Evolutionary conservation across 441 rosid species (phyloP).

Genomic region (Syzygium syzygioides): DNA sequence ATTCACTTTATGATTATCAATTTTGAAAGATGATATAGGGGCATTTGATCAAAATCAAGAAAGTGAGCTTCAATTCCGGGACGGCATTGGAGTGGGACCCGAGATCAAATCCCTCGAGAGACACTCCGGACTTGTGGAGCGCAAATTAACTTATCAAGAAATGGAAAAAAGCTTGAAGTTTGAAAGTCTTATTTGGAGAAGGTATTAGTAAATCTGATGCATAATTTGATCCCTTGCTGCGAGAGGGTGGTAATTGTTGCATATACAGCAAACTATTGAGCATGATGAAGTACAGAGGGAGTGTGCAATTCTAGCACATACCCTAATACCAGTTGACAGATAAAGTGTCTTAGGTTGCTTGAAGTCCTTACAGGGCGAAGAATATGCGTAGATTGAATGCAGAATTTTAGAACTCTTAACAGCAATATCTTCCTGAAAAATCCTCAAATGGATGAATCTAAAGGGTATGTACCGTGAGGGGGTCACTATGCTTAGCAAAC

Average conservation of each 20-base stretch:
- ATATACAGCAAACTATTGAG: not conserved
- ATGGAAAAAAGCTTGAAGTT: not conserved
- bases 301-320: not conserved
- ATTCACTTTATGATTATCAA: not conserved
- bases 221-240: not conserved
- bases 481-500: not conserved
- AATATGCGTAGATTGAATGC: not conserved
- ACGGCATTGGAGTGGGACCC: not conserved
- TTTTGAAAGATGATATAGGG: not conserved
- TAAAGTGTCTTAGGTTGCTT: not conserved
- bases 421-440: not conserved
- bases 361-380: not conserved
- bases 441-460: not conserved
- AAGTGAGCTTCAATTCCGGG: not conserved
- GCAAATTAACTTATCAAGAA: not conserved
- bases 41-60: not conserved
- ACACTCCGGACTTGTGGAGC: not conserved
- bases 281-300: not conserved
- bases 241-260: not conserved
- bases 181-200: not conserved
- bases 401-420: not conserved
- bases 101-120: not conserved
- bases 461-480: not conserved
- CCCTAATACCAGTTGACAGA: not conserved
- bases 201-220: too few species aligned